These are phyloP conservation scores for Lipomyces chichibuensis DNA, from an alignment of 805 yeast species.

Conservation along the genomic window DNA sequence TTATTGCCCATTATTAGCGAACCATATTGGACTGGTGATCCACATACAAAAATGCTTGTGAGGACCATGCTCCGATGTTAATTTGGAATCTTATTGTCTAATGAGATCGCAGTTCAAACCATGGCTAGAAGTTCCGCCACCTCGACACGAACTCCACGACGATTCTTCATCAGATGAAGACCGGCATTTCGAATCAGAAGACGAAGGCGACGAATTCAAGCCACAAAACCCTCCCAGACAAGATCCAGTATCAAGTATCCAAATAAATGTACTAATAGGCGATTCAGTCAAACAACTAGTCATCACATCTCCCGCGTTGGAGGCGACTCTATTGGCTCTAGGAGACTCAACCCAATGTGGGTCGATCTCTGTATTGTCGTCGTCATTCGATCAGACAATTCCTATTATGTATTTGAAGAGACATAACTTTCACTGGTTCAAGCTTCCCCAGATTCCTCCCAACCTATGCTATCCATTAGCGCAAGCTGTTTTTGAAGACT, in stretches of 20 bases:
- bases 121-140: slow-evolving; percentile 47
- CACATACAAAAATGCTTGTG: background rate
- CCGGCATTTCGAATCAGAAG: slow-evolving; percentile 11
- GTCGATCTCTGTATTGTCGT: slow-evolving; percentile 12
- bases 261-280: slow-evolving; percentile 1
- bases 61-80: background rate
- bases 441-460: slow-evolving; percentile 25
- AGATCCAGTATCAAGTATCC: slow-evolving; percentile 8
- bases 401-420: slow-evolving; percentile 6
- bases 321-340: slow-evolving; percentile 5
- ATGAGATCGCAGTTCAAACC: slow-evolving; percentile 48
- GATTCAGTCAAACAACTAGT: slow-evolving; percentile 10
- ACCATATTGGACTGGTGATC: background rate
- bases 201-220: slow-evolving; percentile 8
- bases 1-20: background rate
- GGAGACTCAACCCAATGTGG: slow-evolving; percentile 20
- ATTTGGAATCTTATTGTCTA: background rate
- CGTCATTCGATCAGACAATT: background rate
- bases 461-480: slow-evolving; percentile 26
- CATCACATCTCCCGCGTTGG: slow-evolving; percentile 24
- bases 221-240: slow-evolving; percentile 7
- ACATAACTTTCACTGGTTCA: slow-evolving; percentile 24
- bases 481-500: slow-evolving; percentile 16
- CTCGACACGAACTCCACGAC: slow-evolving; percentile 51
- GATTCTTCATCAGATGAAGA: slow-evolving; percentile 42